Evolutionary conservation across 805 yeast species (phyloP).

Genomic region (Candida berthetii): DNA sequence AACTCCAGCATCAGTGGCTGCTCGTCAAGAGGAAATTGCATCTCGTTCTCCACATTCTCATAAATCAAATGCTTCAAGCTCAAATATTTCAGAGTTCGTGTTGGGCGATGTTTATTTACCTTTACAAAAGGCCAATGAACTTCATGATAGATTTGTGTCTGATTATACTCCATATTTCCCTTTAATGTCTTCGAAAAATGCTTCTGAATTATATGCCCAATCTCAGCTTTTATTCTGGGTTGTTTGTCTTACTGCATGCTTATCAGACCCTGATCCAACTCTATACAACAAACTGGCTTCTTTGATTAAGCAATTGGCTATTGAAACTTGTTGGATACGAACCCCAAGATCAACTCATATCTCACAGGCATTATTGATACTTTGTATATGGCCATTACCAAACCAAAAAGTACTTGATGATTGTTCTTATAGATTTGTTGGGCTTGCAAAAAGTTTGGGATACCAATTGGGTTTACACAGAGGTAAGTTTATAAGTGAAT

Average conservation of each 20-base stretch:
- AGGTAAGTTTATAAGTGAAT: slow-evolving; percentile 87
- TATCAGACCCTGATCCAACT: slow-evolving; percentile 83
- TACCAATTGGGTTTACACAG: slow-evolving; percentile 86
- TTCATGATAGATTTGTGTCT: slow-evolving; percentile 63
- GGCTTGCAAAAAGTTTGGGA: slow-evolving; percentile 78
- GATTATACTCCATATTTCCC: slow-evolving; percentile 76
- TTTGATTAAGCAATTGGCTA: slow-evolving; percentile 78
- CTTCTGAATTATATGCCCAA: slow-evolving; percentile 73
- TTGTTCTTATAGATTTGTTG: slow-evolving; percentile 83
- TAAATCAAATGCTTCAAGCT: slow-evolving; percentile 16
- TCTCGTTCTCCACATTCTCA: slow-evolving; percentile 15
- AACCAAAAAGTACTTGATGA: slow-evolving; percentile 90
- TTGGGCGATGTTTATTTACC: slow-evolving; percentile 73
- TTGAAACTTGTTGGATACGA: slow-evolving; percentile 87
- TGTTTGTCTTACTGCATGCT: slow-evolving; percentile 78
- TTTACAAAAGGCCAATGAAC: slow-evolving; percentile 57
- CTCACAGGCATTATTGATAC: slow-evolving; percentile 80
- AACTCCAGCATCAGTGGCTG: slow-evolving; percentile 9
- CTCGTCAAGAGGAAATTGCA: not conserved
- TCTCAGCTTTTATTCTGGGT: slow-evolving; percentile 89
- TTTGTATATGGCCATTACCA: slow-evolving; percentile 89
- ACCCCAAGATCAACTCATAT: slow-evolving; percentile 94
- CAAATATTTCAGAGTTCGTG: slow-evolving; percentile 52
- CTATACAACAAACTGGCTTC: slow-evolving; percentile 71
- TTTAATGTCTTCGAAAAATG: slow-evolving; percentile 62